These are phyloP conservation scores for Fimicolochytrium jonesii DNA, from an alignment of 192 early-diverging fungal genomes.

Conservation along the genomic window DNA sequence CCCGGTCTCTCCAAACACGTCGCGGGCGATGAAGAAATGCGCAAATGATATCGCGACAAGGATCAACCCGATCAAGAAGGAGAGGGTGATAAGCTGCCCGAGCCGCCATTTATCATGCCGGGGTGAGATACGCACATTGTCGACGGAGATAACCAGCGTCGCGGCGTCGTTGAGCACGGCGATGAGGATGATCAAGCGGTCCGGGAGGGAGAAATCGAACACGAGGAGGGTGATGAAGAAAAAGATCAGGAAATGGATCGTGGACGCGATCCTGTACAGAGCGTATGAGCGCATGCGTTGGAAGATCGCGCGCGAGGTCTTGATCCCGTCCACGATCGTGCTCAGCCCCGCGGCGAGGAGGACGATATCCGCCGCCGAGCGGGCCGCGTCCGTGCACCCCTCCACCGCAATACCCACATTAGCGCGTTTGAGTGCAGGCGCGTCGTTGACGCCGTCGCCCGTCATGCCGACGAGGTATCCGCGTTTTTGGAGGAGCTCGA, in stretches of 20 bases:
- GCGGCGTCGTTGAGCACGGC: constrained; percentile 91
- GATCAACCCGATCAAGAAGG: constrained; percentile 73
- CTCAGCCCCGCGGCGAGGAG: constrained; percentile 85
- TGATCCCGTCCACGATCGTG: constrained; percentile 90
- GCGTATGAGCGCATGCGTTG: constrained; percentile 93
- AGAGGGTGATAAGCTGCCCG: constrained; percentile 79
- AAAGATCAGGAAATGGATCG: constrained; percentile 90
- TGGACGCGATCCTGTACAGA: constrained; percentile 94
- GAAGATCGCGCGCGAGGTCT: constrained; percentile 89
- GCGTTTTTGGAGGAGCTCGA: constrained; percentile 87
- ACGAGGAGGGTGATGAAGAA: constrained; percentile 85
- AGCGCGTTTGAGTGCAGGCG: constrained; percentile 96
- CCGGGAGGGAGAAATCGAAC: constrained; percentile 79
- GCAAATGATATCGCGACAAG: constrained; percentile 64
- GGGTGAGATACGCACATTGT: constrained; percentile 75
- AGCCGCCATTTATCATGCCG: constrained; percentile 86
- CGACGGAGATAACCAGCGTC: constrained; percentile 87
- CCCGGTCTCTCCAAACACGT: constrained; percentile 49
- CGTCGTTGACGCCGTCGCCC: constrained; percentile 97
- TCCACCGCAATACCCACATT: constrained; percentile 98
- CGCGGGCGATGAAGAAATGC: constrained; percentile 73
- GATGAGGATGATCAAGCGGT: constrained; percentile 81
- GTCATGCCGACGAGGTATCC: constrained; percentile 92
- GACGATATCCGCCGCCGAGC: constrained; percentile 95
- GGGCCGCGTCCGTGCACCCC: constrained; percentile 94